A percentile compares a stretch with the other conserved stretches of the same genome.
Evolutionary conservation across 2,329 filamentous ascomycete species (phyloP).

Genomic region (Hypoxylon sp.): DNA sequence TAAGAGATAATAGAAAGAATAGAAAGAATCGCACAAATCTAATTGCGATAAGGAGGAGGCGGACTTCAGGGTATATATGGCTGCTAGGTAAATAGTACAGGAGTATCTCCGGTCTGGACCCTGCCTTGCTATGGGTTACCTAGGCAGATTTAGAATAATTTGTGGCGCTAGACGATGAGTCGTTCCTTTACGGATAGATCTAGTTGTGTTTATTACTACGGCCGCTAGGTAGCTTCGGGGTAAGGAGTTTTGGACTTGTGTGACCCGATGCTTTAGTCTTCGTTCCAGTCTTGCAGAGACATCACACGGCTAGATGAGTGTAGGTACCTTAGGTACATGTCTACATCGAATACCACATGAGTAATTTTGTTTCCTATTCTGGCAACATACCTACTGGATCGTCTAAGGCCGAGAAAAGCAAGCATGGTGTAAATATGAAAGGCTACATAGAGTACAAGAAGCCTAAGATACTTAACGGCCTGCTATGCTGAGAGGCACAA

Average conservation of each 20-base stretch:
- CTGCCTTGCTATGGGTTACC: slow-evolving; percentile 18
- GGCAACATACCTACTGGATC: neutral
- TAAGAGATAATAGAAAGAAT: neutral
- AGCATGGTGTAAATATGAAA: slow-evolving; percentile 1
- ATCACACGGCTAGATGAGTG: slow-evolving; percentile 4
- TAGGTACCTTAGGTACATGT: no score
- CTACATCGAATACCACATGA: neutral
- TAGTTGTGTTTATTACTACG: slow-evolving; percentile 17
- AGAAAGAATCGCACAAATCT: neutral
- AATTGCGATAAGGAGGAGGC: slow-evolving; percentile 1
- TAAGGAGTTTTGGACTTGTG: slow-evolving; percentile 3
- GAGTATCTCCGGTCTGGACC: slow-evolving; percentile 23
- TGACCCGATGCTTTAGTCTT: slow-evolving; percentile 3
- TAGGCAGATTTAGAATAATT: slow-evolving; percentile 9
- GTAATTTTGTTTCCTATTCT: neutral
- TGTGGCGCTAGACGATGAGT: slow-evolving; percentile 10
- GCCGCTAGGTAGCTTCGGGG: slow-evolving; percentile 1
- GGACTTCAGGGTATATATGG: slow-evolving; percentile 12
- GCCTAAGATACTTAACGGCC: neutral
- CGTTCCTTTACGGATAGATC: slow-evolving; percentile 5
- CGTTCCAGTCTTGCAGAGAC: neutral
- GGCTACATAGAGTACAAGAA: neutral
- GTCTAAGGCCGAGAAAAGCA: neutral
- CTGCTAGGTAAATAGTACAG: slow-evolving; percentile 1
- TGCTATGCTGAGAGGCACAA: neutral